A percentile compares a stretch with the other conserved stretches of the same genome.
These are phyloP conservation scores for Monilinia vaccinii-corymbosi DNA, from an alignment of 2,329 filamentous ascomycete species.

Conservation along the genomic window DNA sequence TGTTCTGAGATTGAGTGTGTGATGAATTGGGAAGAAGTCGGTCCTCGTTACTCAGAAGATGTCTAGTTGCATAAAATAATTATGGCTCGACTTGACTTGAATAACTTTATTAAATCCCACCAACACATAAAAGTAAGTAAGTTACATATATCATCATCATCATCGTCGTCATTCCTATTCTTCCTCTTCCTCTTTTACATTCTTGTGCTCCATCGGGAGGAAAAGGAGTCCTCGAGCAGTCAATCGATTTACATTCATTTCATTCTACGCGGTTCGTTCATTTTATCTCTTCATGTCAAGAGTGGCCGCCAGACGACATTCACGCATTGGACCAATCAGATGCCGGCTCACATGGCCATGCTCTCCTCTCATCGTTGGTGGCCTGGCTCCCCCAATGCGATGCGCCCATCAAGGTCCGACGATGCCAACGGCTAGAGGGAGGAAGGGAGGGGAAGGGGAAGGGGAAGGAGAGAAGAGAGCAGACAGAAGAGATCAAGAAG, in stretches of 20 bases:
- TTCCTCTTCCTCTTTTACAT: too few relatives aligned
- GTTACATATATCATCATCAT: conserved; percentile 6
- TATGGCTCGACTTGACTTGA: conserved; percentile 6
- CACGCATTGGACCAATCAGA: background rate
- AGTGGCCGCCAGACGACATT: too few relatives aligned
- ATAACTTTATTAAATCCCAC: conserved; percentile 13
- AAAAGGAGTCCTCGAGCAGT: background rate
- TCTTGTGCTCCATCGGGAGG: too few relatives aligned
- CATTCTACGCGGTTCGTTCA: too few relatives aligned
- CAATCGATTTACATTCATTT: background rate
- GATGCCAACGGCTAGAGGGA: background rate
- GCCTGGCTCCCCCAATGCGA: background rate
- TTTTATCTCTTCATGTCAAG: too few relatives aligned
- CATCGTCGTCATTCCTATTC: conserved; percentile 4
- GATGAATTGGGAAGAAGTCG: conserved; percentile 8
- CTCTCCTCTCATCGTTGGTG: background rate
- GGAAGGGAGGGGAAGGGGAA: background rate
- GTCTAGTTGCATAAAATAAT: conserved; percentile 17
- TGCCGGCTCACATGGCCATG: background rate
- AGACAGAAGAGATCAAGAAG: background rate
- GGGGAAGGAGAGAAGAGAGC: background rate
- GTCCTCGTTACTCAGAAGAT: conserved; percentile 16
- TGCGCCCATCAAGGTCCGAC: background rate
- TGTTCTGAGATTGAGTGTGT: conserved; percentile 10
- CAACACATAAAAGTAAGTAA: background rate